Evolutionary conservation across 768 basidiomycete genomes (phyloP).

Genomic region (Kwoniella mangroviensis): DNA sequence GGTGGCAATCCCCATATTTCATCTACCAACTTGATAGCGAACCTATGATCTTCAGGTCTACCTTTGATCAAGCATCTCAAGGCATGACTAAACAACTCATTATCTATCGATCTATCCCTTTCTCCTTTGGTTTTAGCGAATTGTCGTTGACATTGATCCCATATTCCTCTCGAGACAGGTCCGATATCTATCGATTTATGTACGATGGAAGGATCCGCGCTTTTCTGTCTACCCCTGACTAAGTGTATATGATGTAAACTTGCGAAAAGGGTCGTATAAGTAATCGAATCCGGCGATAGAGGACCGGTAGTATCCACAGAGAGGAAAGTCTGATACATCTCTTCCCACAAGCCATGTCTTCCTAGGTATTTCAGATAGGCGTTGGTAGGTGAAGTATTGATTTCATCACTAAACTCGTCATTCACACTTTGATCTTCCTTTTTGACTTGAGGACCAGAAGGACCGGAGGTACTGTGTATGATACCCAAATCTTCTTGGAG

Average conservation of each 20-base stretch:
- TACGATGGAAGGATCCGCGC: not conserved
- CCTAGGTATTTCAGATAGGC: slow-evolving; percentile 51
- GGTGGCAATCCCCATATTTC: slow-evolving; percentile 22
- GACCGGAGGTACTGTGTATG: not conserved
- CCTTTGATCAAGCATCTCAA: slow-evolving; percentile 20
- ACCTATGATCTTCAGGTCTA: slow-evolving; percentile 21
- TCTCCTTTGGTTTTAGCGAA: slow-evolving; percentile 2
- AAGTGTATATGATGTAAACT: slow-evolving; percentile 23
- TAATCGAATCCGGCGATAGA: slow-evolving; percentile 40
- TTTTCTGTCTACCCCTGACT: not conserved
- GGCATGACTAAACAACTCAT: slow-evolving; percentile 10
- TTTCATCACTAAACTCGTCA: slow-evolving; percentile 9
- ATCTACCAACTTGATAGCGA: slow-evolving; percentile 9
- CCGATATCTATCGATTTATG: slow-evolving; percentile 14
- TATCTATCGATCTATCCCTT: slow-evolving; percentile 12
- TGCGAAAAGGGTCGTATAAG: slow-evolving; percentile 47
- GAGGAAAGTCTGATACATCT: slow-evolving; percentile 44
- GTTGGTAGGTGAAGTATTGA: slow-evolving; percentile 41
- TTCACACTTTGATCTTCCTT: too few relatives aligned
- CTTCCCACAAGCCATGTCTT: slow-evolving; percentile 37
- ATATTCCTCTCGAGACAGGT: slow-evolving; percentile 26
- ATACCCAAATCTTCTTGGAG: slow-evolving; percentile 22
- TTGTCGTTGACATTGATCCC: slow-evolving; percentile 34
- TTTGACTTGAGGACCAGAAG: too few relatives aligned
- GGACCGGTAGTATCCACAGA: slow-evolving; percentile 33